These are phyloP conservation scores for Musa itinerans DNA, from an alignment of 176 grass and related monocot species.

Conservation along the genomic window DNA sequence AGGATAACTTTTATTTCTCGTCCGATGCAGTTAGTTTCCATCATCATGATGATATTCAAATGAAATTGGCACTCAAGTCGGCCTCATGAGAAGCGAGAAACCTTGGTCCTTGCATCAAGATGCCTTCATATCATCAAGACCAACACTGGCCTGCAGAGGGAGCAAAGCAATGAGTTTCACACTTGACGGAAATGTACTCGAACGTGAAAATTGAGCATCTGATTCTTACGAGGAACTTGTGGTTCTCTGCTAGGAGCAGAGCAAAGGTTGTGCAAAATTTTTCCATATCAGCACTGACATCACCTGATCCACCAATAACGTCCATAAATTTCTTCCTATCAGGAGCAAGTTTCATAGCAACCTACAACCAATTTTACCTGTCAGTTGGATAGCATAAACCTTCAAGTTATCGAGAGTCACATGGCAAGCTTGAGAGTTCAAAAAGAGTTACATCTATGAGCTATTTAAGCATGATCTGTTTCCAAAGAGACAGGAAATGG, in stretches of 20 bases:
- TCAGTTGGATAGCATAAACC: neutral
- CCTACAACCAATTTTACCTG: slow-evolving; percentile 14
- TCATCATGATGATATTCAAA: too few relatives aligned
- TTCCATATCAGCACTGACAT: slow-evolving; percentile 56
- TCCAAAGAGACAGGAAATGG: too few relatives aligned
- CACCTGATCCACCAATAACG: slow-evolving; percentile 53
- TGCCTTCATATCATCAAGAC: slow-evolving; percentile 30
- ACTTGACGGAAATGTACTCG: neutral
- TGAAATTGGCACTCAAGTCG: too few relatives aligned
- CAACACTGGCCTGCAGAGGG: slow-evolving; percentile 26
- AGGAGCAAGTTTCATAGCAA: slow-evolving; percentile 70
- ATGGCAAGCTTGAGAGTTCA: neutral
- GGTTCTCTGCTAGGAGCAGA: slow-evolving; percentile 56
- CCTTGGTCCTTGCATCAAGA: neutral
- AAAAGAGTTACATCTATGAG: too few relatives aligned
- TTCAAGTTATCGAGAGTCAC: neutral
- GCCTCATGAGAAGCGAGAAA: neutral
- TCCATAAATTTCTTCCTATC: slow-evolving; percentile 90
- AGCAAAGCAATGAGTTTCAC: neutral
- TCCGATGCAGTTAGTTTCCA: too few relatives aligned
- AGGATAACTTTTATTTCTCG: neutral
- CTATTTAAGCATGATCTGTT: too few relatives aligned
- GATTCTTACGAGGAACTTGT: slow-evolving; percentile 61
- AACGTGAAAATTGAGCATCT: neutral
- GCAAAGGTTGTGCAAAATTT: slow-evolving; percentile 52